Evolutionary conservation across 495 filamentous ascomycete genomes (phyloP).

Genomic region (Wilcoxina mikolae): DNA sequence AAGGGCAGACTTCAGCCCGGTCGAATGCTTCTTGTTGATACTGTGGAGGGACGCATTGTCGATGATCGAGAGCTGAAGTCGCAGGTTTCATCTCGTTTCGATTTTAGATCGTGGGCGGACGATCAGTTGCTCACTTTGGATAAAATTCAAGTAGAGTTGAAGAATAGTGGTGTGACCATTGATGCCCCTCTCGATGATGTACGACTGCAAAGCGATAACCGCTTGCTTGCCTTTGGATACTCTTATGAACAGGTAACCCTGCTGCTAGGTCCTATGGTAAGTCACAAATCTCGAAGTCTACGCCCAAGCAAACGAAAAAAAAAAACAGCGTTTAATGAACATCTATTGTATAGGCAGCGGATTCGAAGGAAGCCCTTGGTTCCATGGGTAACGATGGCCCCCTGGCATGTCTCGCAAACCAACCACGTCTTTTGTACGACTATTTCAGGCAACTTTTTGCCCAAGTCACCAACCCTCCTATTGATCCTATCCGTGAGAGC

Average conservation of each 20-base stretch:
- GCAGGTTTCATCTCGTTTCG: constrained; percentile 65
- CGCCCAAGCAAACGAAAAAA: no score
- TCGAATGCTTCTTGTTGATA: constrained; percentile 96
- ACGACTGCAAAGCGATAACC: constrained; percentile 71
- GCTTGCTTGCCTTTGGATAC: constrained; percentile 83
- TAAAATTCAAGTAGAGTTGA: constrained; percentile 19
- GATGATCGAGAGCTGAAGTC: constrained; percentile 89
- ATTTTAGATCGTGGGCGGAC: constrained; percentile 82
- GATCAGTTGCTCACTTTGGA: constrained; percentile 58
- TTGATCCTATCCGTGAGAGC: constrained; percentile 95
- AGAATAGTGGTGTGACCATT: constrained; percentile 39
- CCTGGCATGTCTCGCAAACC: constrained; percentile 75
- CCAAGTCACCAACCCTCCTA: constrained; percentile 97
- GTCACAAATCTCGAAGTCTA: constrained; percentile 3
- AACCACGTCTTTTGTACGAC: constrained; percentile 85
- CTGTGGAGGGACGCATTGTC: constrained; percentile 85
- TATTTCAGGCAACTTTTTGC: constrained; percentile 99
- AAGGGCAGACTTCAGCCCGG: constrained; percentile 93
- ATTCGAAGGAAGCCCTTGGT: constrained; percentile 97
- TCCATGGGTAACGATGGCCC: constrained; percentile 99
- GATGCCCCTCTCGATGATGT: constrained; percentile 49
- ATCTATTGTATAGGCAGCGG: constrained; percentile 45
- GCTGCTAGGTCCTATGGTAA: constrained; percentile 75
- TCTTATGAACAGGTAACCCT: constrained; percentile 94
- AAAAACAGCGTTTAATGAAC: constrained; percentile 1